Base-by-base conservation (phyloP, 2,329 filamentous ascomycete genomes). In the Pseudogymnoascus sp. region DNA sequence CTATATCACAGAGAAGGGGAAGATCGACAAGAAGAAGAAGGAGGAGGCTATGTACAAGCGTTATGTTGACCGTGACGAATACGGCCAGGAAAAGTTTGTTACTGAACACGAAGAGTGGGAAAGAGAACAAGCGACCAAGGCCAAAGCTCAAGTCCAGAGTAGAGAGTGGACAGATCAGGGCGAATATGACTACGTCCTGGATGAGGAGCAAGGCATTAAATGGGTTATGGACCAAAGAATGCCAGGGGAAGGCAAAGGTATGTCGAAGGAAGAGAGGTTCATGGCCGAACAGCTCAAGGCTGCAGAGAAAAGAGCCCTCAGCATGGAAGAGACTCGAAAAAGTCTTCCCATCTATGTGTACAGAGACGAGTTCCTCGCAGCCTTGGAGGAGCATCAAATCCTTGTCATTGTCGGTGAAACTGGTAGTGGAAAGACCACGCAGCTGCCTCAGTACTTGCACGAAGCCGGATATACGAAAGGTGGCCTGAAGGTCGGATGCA, bases 21-120 rank as follows among this genome's bases (percentile, higher is more conserved):
- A 95, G 71, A 87, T 96, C 65, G 90, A 96, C 72, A 82, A 83
- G 68, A 92, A 89, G 73, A 89, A 90, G 72, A 97, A 97, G 73
- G 85, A 94, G 66, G 90, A 95, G 23, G 91, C 90, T 0, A 81
- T 99, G 10, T 96, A 96, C 76, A 92, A 91, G 73, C 85, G 92
- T 60, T 93, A 96, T 68, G 87, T 96, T 3, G 92, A 97, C 66
- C 83, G 84, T 64, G 92, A 96, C 69, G 90, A 95, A 69, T 88
- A 88, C 69, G 92, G 92, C 4, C 87, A 94, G 66, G 93, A 97
- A 73, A 88, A 88, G 69, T 95, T 91, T 69, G 85, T 96, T 63
- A 96, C 92, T 0, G 94, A 99, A 73, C 90, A 96, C 66, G 92
- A 99, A 65, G 90, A 96, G 71, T 99, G 93, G 93, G 94, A 99